These are phyloP conservation scores for Podaxis carcinomalis DNA, from an alignment of 768 basidiomycete genomes.

Conservation along the genomic window DNA sequence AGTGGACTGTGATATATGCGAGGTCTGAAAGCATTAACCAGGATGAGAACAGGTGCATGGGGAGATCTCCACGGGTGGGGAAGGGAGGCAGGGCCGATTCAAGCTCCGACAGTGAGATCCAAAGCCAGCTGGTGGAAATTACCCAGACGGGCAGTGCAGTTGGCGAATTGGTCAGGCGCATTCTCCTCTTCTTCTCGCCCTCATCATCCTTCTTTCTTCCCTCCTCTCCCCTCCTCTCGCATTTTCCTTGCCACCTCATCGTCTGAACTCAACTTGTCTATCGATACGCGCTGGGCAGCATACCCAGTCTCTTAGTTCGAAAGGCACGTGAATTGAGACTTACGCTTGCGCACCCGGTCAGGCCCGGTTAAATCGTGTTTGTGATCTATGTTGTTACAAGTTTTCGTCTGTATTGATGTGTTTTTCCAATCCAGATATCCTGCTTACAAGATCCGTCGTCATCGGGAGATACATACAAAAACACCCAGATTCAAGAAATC, in stretches of 20 bases:
- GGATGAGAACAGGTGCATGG: not conserved
- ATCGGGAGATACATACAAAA: constrained; percentile 59
- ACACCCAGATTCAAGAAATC: constrained; percentile 37
- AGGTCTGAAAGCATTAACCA: not conserved
- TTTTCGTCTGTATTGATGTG: constrained; percentile 10
- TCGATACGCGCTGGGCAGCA: not conserved
- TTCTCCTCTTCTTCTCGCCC: constrained; percentile 14
- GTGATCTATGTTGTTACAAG: constrained; percentile 12
- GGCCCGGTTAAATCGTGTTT: constrained; percentile 11
- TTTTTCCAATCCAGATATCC: constrained; percentile 17
- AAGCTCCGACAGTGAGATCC: constrained; percentile 14
- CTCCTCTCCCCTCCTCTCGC: constrained; percentile 1
- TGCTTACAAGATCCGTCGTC: constrained; percentile 49
- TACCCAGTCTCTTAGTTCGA: not conserved
- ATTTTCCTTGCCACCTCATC: not conserved
- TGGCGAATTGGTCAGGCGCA: constrained; percentile 12
- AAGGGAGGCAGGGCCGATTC: constrained; percentile 3
- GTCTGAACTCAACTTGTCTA: not conserved
- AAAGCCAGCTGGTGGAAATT: constrained; percentile 13
- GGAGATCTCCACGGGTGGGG: not conserved
- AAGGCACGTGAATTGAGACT: not conserved
- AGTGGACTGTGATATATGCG: not conserved
- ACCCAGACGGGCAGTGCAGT: constrained; percentile 12
- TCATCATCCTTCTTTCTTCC: constrained; percentile 11
- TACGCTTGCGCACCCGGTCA: constrained; percentile 1